Base-by-base conservation (phyloP, 768 basidiomycete genomes). In the Austroboletus festivus region DNA sequence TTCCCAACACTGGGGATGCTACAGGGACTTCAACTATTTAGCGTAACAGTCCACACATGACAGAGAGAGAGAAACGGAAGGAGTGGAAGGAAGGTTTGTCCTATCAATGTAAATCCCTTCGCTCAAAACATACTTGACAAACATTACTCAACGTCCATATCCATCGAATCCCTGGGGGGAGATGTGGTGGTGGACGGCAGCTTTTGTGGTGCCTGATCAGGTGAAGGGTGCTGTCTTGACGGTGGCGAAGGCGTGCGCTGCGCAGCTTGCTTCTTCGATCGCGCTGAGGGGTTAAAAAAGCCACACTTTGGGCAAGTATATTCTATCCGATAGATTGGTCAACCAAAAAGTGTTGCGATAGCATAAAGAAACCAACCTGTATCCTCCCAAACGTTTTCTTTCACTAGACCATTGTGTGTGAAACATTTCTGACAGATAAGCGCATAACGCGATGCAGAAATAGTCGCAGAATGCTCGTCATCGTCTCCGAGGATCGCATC, bases 391-490 rank as follows among this genome's bases (percentile, higher is more conserved):
- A 84, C 75, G 38, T 74, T 81, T 63, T 91, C 90, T 59, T 85
- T 84, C 10, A 91, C 88, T 3, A 96, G 74, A 3, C 93, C 93
- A 52, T 95, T 95, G 62, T 94, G 93, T 19, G 81, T 69, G 59
- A 88, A 94, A 61, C 93, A 95, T 52, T 81, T 83, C 56, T 84
- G 82, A 68, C 93, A 95, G 40, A 95, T 93, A 42, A 94, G 77
- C 2, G 93, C 93, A 57, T 90, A 95, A 61, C 80, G 63, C 64
- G 73, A 58, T 59, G 78, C 52, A 19, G 73, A 60, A 40, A 68
- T 64, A 22, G 64, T 68, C 11, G 62, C 58, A 5, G 78, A 70
- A 21, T 62, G 55, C 15, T 57, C 60, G 26, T 87, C 85, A 41
- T 88, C 87, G 44, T 90, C 89, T 16, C 92, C 92, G 3, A 94